Evolutionary conservation across 2,329 filamentous ascomycete genomes (phyloP).

Genomic region (Colletotrichum lentis): DNA sequence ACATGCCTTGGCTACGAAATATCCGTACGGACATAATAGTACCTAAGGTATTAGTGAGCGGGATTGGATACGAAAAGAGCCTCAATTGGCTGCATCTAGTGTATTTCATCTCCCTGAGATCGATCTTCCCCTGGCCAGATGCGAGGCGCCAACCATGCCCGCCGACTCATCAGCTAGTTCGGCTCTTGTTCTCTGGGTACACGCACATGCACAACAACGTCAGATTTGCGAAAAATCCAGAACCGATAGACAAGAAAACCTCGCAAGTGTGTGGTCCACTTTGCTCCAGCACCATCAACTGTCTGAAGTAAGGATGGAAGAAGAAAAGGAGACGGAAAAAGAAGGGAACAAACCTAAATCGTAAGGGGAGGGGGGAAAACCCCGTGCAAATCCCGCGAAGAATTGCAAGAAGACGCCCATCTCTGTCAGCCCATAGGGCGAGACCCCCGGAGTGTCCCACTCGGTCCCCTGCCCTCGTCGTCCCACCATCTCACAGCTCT

Average conservation of each 20-base stretch:
- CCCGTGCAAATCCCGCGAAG: too few relatives aligned
- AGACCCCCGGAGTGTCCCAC: slow-evolving; percentile 4
- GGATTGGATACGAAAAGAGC: neutral
- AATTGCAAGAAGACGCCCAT: neutral
- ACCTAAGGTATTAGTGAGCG: neutral
- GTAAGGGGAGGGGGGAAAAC: too few relatives aligned
- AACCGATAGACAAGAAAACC: too few relatives aligned
- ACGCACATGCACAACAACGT: neutral
- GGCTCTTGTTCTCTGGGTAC: neutral
- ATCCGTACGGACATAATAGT: too few relatives aligned
- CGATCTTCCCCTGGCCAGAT: slow-evolving; percentile 5
- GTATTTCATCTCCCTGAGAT: neutral
- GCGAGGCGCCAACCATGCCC: neutral
- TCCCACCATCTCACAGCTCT: slow-evolving; percentile 5
- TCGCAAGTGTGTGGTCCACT: neutral
- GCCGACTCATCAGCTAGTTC: neutral
- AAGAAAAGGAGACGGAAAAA: too few relatives aligned
- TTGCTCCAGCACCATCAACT: neutral
- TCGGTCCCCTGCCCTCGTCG: neutral
- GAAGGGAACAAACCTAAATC: too few relatives aligned
- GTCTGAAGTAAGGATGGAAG: neutral
- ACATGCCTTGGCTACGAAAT: too few relatives aligned
- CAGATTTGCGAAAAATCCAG: neutral
- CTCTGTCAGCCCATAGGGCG: slow-evolving; percentile 18
- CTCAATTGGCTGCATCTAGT: neutral